Percentiles rank a stretch among this genome's conserved stretches.
These are phyloP conservation scores for Clonostachys chloroleuca DNA, from an alignment of 2,329 filamentous ascomycete genomes.

Conservation along the genomic window DNA sequence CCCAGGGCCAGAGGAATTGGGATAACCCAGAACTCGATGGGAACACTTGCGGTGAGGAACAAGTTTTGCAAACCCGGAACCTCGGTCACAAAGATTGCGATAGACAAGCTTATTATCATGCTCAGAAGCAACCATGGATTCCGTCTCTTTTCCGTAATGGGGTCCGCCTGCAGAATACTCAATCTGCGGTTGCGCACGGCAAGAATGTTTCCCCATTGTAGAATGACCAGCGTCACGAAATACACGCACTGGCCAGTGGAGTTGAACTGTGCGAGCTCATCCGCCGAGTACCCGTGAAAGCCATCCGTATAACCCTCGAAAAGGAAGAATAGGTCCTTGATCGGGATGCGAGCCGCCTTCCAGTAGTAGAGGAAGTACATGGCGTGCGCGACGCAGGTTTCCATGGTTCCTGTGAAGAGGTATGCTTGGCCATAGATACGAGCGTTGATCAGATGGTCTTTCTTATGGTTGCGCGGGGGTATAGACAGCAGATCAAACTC, in stretches of 20 bases:
- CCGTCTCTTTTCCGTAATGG: constrained; percentile 35
- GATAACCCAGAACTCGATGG: constrained; percentile 47
- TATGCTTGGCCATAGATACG: constrained; percentile 48
- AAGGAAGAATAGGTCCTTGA: constrained; percentile 40
- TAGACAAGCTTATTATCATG: constrained; percentile 39
- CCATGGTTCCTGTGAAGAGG: constrained; percentile 46
- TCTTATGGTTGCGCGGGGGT: constrained; percentile 42
- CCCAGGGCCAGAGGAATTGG: constrained; percentile 44
- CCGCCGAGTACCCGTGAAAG: constrained; percentile 41
- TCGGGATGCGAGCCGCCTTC: constrained; percentile 38
- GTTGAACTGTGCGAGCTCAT: constrained; percentile 41
- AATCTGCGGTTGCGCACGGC: constrained; percentile 45
- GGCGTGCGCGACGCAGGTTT: constrained; percentile 40
- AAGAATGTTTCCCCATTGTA: constrained; percentile 50
- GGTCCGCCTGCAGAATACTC: constrained; percentile 46
- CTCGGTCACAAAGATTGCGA: constrained; percentile 49
- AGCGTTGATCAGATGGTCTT: constrained; percentile 45
- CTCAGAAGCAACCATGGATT: constrained; percentile 44
- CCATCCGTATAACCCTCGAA: constrained; percentile 42
- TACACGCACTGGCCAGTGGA: constrained; percentile 45
- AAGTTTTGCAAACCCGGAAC: constrained; percentile 41
- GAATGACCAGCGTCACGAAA: constrained; percentile 47
- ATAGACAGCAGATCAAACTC: constrained; percentile 47
- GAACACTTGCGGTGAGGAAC: constrained; percentile 43
- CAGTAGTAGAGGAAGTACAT: constrained; percentile 53